Evolutionary conservation across 1,284 basidiomycete genomes (phyloP), one percentile per base, ranked within the genome.

Genomic region (Trichosporon faecale): DNA sequence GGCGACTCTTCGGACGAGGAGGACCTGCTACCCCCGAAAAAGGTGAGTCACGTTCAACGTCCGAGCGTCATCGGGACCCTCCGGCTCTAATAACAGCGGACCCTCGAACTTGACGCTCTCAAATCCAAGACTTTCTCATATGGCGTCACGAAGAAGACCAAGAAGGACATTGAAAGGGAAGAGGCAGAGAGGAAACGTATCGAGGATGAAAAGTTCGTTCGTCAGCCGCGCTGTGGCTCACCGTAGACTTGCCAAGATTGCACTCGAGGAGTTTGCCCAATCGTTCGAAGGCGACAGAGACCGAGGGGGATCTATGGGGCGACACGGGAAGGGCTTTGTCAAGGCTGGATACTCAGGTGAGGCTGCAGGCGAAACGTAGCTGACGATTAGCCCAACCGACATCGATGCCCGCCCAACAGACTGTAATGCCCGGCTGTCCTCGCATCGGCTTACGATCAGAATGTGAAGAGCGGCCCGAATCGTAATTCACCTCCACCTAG

Each of bases 131-230:
- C 80, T 0, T 85, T 84, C 76, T 76, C 80, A 2, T 77, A 81
- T 68, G 85, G 84, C 0, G 82, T 80, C 18, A 81, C 80, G 16
- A 84, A 83, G 65, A 85, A 85, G 77, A 83, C 83, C 1, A 85
- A 96, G 82, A 94, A 91, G 79, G 94, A 97, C 79, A 88, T 91
- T 76, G 94, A 97, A 79, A 90, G 89, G 65, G 94, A 93, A 63
- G 92, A 93, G 69, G 91, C 91, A 37, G 95, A 94, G 84, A 89
- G 89, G 79, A 89, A 87, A 75, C 90, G 92, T 79, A 90, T 92
- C 76, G 93, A 95, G 78, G 91, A 91, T 70, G 88, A 89, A 75
- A 73, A 79, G 83, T 83, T 49, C 49, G 80, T 73, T 23, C 64
- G 31, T 33, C 18, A 21, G 27, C 9, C 27, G 35, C 37, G 18